Conservation (phyloP, 78 protist species). For the Dictyostelium capitatum region DNA sequence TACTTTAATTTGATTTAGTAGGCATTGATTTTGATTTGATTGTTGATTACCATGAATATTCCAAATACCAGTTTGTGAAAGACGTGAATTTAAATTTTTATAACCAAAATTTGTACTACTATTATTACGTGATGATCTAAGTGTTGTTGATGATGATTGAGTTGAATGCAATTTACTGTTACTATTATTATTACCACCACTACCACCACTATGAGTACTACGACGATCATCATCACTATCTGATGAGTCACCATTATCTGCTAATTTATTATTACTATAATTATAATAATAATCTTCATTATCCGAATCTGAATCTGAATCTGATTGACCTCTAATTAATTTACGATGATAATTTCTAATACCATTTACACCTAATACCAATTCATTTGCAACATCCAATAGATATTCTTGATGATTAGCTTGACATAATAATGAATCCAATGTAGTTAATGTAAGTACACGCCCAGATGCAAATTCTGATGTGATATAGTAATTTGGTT, state of each 20-base stretch:
- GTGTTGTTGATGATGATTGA: neutral
- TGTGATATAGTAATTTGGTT: slow-evolving; percentile 73
- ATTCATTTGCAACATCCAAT: slow-evolving; percentile 56
- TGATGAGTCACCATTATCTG: neutral
- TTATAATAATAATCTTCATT: neutral
- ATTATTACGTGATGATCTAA: neutral
- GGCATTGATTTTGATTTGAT: slow-evolving; percentile 32
- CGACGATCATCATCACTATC: slow-evolving; percentile 3
- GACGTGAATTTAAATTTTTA: neutral
- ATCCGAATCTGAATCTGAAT: neutral
- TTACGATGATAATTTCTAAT: slow-evolving; percentile 58
- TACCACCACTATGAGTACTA: no score
- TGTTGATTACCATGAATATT: neutral
- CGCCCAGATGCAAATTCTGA: slow-evolving; percentile 71
- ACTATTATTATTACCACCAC: no score
- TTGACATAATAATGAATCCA: slow-evolving; percentile 67
- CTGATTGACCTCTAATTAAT: slow-evolving; percentile 10
- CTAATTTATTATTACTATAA: neutral
- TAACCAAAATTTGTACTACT: slow-evolving; percentile 3
- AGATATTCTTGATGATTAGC: slow-evolving; percentile 69
- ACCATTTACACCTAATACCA: slow-evolving; percentile 74
- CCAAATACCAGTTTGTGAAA: slow-evolving; percentile 4
- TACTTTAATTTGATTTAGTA: slow-evolving; percentile 69
- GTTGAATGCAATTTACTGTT: neutral
- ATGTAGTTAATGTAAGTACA: slow-evolving; percentile 44